Evolutionary conservation across 164 flowering plant species (phyloP), one percentile per base, ranked within the genome.

Genomic region (Magnolia officinalis): DNA sequence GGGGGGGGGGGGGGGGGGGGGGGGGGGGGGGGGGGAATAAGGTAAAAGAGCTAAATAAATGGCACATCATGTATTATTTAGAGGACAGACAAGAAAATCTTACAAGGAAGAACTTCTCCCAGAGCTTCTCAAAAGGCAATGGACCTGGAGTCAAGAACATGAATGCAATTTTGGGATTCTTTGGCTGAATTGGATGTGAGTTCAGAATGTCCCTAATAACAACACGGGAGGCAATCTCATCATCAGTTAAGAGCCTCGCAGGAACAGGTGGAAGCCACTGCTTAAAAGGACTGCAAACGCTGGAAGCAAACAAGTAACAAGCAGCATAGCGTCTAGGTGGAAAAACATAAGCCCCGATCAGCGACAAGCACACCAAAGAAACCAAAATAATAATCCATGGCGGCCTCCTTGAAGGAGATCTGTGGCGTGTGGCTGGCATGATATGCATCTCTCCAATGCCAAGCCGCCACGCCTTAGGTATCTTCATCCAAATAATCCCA

Each of bases 61-160:
- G 11, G 13, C 61, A 55, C 13, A 55, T 11, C 13, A 55, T 16
- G 13, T 55, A 55, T 55, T 16, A 55, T 55, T 11, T 55, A 55
- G 61, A 55, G 18, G 24, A 14, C 8, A 11, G 29, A 16, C n/a
- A 68, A 68, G 8, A 37, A 68, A 61, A 76, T 23, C 91, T 87
- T 89, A 94, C 99, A 76, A 76, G 86, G 63, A 96, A 91, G 84
- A 96, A 96, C 75, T 80, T 90, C 73, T 91, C 97, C 98, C 99
- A 96, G 51, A 96, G 86, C 89, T 73, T 93, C 83, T 94, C 98
- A 72, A 96, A 92, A 73, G 98, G 99, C 74, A 96, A 84, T 21
- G 95, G 71, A 75, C 94, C 94, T 1, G 91, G 91, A 52, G 88
- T 87, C 83, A 96, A 82, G 86, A 96, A 96, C 93, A 96, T 85